These are phyloP conservation scores for Phalaenopsis equestris DNA, from an alignment of 106 monocot species.

Conservation along the genomic window DNA sequence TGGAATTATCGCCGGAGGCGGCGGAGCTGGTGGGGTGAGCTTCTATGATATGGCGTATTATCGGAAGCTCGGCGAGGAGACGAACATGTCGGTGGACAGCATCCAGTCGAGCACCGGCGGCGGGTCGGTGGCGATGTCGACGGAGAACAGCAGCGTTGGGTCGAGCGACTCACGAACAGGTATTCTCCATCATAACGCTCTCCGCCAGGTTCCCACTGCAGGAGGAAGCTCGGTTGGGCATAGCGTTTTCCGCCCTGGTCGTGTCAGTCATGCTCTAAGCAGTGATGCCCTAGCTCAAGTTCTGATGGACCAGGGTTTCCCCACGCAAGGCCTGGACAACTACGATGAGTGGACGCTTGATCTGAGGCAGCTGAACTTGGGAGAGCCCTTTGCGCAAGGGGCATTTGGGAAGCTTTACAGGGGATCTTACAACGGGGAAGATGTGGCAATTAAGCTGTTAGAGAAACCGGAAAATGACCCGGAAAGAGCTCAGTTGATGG, in stretches of 20 bases:
- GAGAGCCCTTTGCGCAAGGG: constrained; percentile 28
- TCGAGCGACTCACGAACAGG: constrained; percentile 46
- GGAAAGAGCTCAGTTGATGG: constrained; percentile 29
- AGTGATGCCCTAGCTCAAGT: constrained; percentile 22
- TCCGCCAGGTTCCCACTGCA: constrained; percentile 3
- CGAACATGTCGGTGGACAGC: constrained; percentile 67
- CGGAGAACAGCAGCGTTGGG: constrained; percentile 53
- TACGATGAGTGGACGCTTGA: constrained; percentile 35
- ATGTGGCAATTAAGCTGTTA: constrained; percentile 32
- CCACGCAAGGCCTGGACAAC: constrained; percentile 11
- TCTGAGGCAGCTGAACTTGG: constrained; percentile 20
- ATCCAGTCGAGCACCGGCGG: constrained; percentile 29
- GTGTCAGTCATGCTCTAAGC: constrained; percentile 8
- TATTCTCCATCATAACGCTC: constrained; percentile 21
- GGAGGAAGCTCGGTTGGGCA: background rate
- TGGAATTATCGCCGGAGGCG: constrained; percentile 25
- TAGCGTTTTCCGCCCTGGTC: constrained; percentile 13
- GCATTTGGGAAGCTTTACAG: constrained; percentile 34
- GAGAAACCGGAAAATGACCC: constrained; percentile 29
- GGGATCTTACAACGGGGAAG: constrained; percentile 29
- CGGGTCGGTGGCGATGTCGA: constrained; percentile 43
- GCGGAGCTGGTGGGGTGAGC: constrained; percentile 6
- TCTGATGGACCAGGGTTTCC: constrained; percentile 17
- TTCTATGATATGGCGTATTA: constrained; percentile 43
- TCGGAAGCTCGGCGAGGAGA: constrained; percentile 23